phyloP scores from a whole-genome alignment of 192 early-diverging fungal genomes.

The Obelidium mucronatum region DNA sequence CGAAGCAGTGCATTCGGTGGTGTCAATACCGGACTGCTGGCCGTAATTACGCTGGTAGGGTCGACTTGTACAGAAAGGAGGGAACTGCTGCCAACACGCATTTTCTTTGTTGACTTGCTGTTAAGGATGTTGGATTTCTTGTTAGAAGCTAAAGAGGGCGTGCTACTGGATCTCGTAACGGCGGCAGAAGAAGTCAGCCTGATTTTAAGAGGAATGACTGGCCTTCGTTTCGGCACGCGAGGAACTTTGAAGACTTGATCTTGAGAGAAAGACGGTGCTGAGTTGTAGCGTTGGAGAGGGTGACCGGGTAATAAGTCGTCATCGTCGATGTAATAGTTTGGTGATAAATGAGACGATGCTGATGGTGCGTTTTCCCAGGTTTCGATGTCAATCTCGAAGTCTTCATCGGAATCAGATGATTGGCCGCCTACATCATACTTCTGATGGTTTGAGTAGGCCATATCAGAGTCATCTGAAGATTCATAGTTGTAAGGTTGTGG shows the following conservation, averaged over 20 bases:
- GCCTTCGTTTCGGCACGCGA: background rate
- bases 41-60: constrained; percentile 7
- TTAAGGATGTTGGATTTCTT: background rate
- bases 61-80: background rate
- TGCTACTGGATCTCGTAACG: background rate
- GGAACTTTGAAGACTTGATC: constrained; percentile 6
- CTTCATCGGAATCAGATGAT: background rate
- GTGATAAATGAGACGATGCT: background rate
- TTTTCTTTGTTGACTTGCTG: constrained; percentile 24
- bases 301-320: background rate
- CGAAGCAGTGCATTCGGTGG: constrained; percentile 6
- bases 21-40: constrained; percentile 7
- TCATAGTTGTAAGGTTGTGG: background rate
- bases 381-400: constrained; percentile 19
- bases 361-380: constrained; percentile 9
- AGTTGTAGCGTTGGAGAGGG: background rate
- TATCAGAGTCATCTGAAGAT: constrained; percentile 4
- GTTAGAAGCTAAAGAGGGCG: background rate
- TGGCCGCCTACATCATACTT: background rate
- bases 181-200: background rate
- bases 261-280: background rate
- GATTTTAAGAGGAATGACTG: constrained; percentile 4
- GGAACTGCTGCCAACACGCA: constrained; percentile 20
- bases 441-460: background rate
- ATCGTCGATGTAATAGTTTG: background rate